phyloP scores from a whole-genome alignment of 1,284 basidiomycete species.

The Stygiomarasmius scandens region DNA sequence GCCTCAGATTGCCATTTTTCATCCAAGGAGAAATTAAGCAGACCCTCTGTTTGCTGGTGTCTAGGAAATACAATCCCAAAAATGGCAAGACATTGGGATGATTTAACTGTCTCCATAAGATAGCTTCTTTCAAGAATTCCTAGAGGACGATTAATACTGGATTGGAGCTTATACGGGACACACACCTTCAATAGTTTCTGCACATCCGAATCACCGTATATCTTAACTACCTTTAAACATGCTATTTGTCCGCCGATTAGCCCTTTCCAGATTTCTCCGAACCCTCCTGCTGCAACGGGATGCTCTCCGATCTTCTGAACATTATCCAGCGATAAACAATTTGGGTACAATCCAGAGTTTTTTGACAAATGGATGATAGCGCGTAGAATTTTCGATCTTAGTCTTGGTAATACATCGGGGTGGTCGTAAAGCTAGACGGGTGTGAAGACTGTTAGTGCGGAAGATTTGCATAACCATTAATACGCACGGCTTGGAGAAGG shows the following conservation, averaged over 20 bases:
- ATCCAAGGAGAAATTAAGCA: constrained; percentile 41
- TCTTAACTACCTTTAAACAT: constrained; percentile 2
- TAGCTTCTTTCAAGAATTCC: constrained; percentile 21
- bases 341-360: background rate
- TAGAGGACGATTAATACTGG: background rate
- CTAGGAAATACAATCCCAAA: constrained; percentile 27
- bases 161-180: background rate
- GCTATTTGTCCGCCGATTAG: background rate
- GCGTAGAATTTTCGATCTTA: background rate
- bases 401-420: background rate
- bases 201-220: constrained; percentile 2
- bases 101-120: constrained; percentile 32
- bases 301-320: constrained; percentile 1
- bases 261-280: constrained; percentile 9
- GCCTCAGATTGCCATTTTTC: constrained; percentile 34
- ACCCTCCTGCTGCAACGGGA: constrained; percentile 3
- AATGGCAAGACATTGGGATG: constrained; percentile 36
- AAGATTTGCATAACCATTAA: background rate
- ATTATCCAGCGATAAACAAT: background rate
- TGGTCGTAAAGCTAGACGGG: background rate
- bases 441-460: background rate
- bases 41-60: constrained; percentile 13
- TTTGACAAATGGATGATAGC: constrained; percentile 1
- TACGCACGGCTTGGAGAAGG: background rate
- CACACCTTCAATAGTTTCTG: background rate